phyloP scores from a whole-genome alignment of 169 alveolate species.

The Pseudocohnilembus persalinus region DNA sequence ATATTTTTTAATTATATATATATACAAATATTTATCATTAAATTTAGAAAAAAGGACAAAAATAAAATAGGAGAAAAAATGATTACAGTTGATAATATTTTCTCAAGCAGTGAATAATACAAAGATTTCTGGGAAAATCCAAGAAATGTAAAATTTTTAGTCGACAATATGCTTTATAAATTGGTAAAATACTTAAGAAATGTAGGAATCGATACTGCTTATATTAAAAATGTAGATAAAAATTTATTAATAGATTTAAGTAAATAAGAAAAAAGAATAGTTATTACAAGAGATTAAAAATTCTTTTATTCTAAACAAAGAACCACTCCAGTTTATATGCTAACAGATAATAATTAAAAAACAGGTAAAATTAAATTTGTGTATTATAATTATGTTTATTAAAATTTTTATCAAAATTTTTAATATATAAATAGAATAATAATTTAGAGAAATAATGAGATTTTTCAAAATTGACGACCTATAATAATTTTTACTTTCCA shows the following conservation, averaged over 20 bases:
- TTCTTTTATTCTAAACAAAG: constrained; percentile 5
- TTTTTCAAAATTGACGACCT: constrained; percentile 12
- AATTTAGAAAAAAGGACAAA: background rate
- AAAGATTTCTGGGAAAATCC: background rate
- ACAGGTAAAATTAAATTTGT: constrained; percentile 13
- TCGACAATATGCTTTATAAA: constrained; percentile 39
- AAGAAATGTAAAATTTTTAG: constrained; percentile 21
- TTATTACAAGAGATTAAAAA: constrained; percentile 40
- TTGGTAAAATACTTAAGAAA: constrained; percentile 32
- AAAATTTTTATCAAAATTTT: background rate
- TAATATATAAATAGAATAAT: background rate
- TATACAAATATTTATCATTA: background rate
- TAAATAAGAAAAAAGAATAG: constrained; percentile 27
- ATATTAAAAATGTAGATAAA: constrained; percentile 22
- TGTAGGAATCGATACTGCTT: constrained; percentile 42
- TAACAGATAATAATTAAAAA: constrained; percentile 8
- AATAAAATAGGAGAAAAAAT: background rate
- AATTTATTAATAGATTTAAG: constrained; percentile 11
- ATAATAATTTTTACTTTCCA: constrained; percentile 1
- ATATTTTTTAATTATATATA: background rate
- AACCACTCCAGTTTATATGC: constrained; percentile 15
- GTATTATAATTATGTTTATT: background rate
- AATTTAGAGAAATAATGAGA: constrained; percentile 26
- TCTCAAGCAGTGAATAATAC: constrained; percentile 13
- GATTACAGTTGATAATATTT: constrained; percentile 7